Base-by-base conservation (phyloP, 371 early-diverging fungal genomes). In the Mucor saturninus region DNA sequence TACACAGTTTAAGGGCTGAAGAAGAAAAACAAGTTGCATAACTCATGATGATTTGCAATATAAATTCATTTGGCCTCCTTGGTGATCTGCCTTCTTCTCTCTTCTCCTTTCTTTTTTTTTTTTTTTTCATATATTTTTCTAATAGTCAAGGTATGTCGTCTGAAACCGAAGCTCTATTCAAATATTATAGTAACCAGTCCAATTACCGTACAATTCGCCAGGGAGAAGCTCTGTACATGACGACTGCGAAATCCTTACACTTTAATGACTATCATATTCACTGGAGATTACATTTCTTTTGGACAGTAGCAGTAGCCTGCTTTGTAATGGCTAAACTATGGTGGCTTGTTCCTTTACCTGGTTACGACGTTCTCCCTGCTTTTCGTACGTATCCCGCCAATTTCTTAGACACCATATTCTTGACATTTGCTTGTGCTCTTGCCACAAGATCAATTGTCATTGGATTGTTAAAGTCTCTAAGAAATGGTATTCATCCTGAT, bases 341-440 rank as follows among this genome's bases (percentile, higher is more conserved):
- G 66, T 66, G 66, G 66, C 28, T 66, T 14, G 61, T 66, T 15
- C 66, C 66, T 4, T 46, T 66, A 13, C 66, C 66, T 43, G 66
- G 66, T 4, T 28, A 40, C 30, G 31, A 49, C 7, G 35, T 43
- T 10, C 15, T 66, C 7, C 66, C 66, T 5, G 45, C 56, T 3
- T 66, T 61, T 26, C 56, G 66, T 40, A 66, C 66, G 1, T 66
- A 66, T 38, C 66, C 66, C 5, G 66, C 66, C 2, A 61, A 35
- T 56, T 55, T 66, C 28, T 28, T 66, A 10, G 61, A 60, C 9
- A 56, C 49, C 2, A 5, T 66, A 9, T 66, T 61, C 50, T 31
- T 56, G 43, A 45, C 52, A 9, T 45, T 66, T 26, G 61, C 46
- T n/a, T 32, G 51, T 29, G 43, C 52, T 1, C 30, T 60, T 0